Evolutionary conservation across 106 monocot species (phyloP).

Genomic region (Allium fistulosum): DNA sequence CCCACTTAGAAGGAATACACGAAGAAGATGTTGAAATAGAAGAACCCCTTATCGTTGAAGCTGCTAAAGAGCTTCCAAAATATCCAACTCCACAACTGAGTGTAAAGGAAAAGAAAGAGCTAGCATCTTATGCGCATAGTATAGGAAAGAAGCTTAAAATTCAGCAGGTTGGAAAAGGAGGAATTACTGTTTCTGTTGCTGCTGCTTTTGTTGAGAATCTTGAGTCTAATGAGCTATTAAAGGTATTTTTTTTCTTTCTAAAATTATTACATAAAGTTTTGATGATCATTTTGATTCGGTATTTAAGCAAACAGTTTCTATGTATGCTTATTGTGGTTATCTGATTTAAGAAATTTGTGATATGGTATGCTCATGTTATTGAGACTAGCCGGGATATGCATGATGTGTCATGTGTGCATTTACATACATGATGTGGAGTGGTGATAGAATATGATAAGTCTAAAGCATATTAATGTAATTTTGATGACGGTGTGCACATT

Average conservation of each 20-base stretch:
- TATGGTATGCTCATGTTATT: no score
- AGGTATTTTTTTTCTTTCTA: slow-evolving; percentile 29
- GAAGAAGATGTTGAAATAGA: neutral
- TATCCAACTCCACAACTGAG: slow-evolving; percentile 43
- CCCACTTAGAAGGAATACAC: neutral
- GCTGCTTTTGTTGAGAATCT: slow-evolving; percentile 72
- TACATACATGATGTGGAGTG: no score
- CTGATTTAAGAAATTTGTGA: no score
- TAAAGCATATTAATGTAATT: no score
- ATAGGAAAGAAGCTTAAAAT: slow-evolving; percentile 89
- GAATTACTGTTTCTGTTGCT: slow-evolving; percentile 69
- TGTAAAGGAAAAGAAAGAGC: slow-evolving; percentile 91
- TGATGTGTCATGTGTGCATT: no score
- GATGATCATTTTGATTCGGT: no score
- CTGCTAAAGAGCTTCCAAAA: neutral
- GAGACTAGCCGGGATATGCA: no score
- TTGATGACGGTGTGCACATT: no score
- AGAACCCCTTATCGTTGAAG: neutral
- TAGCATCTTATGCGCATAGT: slow-evolving; percentile 85
- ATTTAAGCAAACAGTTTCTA: no score
- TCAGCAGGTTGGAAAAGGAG: slow-evolving; percentile 94
- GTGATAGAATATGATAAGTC: no score
- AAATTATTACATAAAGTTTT: neutral
- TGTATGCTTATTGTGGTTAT: no score
- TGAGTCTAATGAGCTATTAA: slow-evolving; percentile 92